These are phyloP conservation scores for Suillus paluster DNA, from an alignment of 768 basidiomycete species.

Conservation along the genomic window DNA sequence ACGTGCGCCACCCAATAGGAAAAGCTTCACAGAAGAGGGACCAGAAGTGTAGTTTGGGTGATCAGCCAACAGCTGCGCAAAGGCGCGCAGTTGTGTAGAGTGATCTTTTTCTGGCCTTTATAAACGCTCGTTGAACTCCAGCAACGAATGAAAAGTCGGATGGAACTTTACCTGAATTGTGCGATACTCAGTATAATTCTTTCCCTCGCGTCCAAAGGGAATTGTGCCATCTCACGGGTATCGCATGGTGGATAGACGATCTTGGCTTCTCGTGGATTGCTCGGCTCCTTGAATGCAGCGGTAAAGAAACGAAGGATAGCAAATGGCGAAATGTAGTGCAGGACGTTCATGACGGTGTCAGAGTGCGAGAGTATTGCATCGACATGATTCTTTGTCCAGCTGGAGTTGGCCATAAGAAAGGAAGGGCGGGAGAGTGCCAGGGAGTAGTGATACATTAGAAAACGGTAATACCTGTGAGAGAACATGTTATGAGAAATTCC, in stretches of 20 bases:
- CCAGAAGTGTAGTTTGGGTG: slow-evolving; percentile 60
- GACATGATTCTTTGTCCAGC: slow-evolving; percentile 91
- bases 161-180: slow-evolving; percentile 77
- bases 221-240: slow-evolving; percentile 68
- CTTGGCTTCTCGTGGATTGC: slow-evolving; percentile 40
- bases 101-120: slow-evolving; percentile 95
- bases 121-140: not conserved
- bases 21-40: slow-evolving; percentile 52
- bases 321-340: slow-evolving; percentile 49
- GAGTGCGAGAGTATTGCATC: slow-evolving; percentile 67
- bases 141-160: not conserved
- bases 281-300: slow-evolving; percentile 7
- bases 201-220: slow-evolving; percentile 56
- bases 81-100: slow-evolving; percentile 72
- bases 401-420: slow-evolving; percentile 92
- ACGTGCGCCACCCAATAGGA: slow-evolving; percentile 86
- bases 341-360: slow-evolving; percentile 51
- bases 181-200: slow-evolving; percentile 83
- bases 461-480: slow-evolving; percentile 75
- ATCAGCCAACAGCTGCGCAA: slow-evolving; percentile 57
- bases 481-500: not conserved
- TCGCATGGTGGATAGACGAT: slow-evolving; percentile 95
- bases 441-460: slow-evolving; percentile 86
- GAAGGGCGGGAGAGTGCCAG: slow-evolving; percentile 70
- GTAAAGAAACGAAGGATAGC: slow-evolving; percentile 37